Evolutionary conservation across 2,329 filamentous ascomycete species (phyloP), one percentile per base, ranked within the genome.

Genomic region (Calonectria fujianensis): DNA sequence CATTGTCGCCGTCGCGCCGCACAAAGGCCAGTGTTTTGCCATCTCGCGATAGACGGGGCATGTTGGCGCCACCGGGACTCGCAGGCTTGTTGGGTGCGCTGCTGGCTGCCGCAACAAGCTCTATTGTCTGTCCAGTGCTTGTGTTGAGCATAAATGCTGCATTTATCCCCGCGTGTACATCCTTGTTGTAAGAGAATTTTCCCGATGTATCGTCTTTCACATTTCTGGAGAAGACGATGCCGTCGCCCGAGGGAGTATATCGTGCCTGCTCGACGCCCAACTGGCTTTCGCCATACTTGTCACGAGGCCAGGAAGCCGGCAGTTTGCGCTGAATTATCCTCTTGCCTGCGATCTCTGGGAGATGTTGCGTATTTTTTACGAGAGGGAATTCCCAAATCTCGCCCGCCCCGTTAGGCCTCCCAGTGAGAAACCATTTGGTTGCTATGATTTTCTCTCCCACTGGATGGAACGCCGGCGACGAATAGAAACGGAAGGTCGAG

Each of bases 131-230:
- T 5, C 45, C 41, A 2, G 64, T 67, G 10, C 32, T 35, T 35
- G 32, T 35, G 32, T 14, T 27, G 37, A 13, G 14, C 24, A 27
- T 52, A 18, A 67, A 27, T 16, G n/a, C 64, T 5, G 29, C 31
- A 39, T 67, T 67, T 29, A 67, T 67, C 8, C 64, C 64, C 2
- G 64, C 31, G 24, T 67, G 64, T 4, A 67, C 64, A 32, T 67
- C 64, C 14, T 67, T 67, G 64, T 67, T 67, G 48, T 67, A 67
- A 1, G 64, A 67, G n/a, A 67, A 67, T 24, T 54, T 67, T 6
- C 64, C 64, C 9, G 32, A 35, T 10, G 9, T 14, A 18, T 67
- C 64, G n/a, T 67, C 64, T 18, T 37, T n/a, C 4, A 67, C 31
- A 18, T 67, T 37, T 39, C 27, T 24, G 48, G 24, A 67, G 3